Percentiles rank a stretch among this genome's conserved stretches.
These are phyloP conservation scores for Pyrus pyrifolia DNA, from an alignment of 306 rosid species.

Conservation along the genomic window DNA sequence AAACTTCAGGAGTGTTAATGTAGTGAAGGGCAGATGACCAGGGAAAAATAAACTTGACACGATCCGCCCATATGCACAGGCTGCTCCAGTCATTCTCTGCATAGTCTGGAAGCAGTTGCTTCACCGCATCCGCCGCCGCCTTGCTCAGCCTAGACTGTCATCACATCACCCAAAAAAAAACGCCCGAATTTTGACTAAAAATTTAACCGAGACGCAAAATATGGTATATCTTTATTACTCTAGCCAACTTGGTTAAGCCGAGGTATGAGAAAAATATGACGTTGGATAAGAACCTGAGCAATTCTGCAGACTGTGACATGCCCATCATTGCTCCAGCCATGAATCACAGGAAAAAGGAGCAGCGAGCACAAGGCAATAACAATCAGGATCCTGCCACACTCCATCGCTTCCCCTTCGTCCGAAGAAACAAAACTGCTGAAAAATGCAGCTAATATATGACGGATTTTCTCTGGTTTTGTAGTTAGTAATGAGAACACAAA, in stretches of 20 bases:
- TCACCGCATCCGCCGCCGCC: slow-evolving; percentile 53
- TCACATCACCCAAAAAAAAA: neutral
- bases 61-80: slow-evolving; percentile 75
- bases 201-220: neutral
- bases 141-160: slow-evolving; percentile 46
- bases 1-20: slow-evolving; percentile 68
- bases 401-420: neutral
- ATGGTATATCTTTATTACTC: neutral
- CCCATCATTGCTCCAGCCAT: slow-evolving; percentile 75
- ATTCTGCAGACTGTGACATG: slow-evolving; percentile 56
- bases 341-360: slow-evolving; percentile 33
- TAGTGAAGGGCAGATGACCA: slow-evolving; percentile 85
- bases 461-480: neutral
- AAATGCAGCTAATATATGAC: neutral
- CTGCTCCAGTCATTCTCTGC: slow-evolving; percentile 51
- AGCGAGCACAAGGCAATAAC: slow-evolving; percentile 4
- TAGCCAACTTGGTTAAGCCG: neutral
- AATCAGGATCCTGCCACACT: neutral
- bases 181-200: neutral
- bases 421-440: neutral
- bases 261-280: neutral
- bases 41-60: slow-evolving; percentile 32
- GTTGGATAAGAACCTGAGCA: slow-evolving; percentile 47
- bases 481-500: neutral
- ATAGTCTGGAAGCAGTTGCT: slow-evolving; percentile 45